phyloP scores from a whole-genome alignment of 345 rosid genomes.

The sweet orange (Citrus sinensis) region DNA sequence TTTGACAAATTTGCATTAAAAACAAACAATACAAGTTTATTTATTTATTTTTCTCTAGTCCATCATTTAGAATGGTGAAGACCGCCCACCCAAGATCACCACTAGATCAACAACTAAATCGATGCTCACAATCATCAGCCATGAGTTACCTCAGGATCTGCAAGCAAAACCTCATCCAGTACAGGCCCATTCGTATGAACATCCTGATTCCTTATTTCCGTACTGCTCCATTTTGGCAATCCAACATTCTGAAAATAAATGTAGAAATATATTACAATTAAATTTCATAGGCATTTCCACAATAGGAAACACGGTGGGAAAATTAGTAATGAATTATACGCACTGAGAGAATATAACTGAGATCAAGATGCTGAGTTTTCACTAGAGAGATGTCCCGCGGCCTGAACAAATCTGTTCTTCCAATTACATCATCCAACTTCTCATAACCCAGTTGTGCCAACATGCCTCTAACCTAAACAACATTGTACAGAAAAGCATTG shows the following conservation, averaged over 20 bases:
- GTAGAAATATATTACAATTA: conserved; percentile 6
- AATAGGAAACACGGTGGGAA: not conserved
- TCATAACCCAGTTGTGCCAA: conserved; percentile 90
- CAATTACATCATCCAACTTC: conserved; percentile 87
- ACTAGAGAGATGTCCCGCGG: conserved; percentile 90
- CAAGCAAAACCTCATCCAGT: conserved; percentile 73
- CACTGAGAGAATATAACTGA: conserved; percentile 72
- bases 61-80: not conserved
- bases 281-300: not conserved
- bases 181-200: conserved; percentile 87
- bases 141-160: conserved; percentile 74
- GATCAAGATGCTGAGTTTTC: conserved; percentile 98
- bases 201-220: conserved; percentile 84
- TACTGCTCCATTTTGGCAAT: conserved; percentile 83
- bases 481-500: conserved; percentile 9
- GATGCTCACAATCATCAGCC: not conserved
- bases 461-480: conserved; percentile 84
- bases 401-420: conserved; percentile 71
- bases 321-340: conserved; percentile 24
- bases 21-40: not conserved
- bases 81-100: not conserved
- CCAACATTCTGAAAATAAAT: conserved; percentile 64
- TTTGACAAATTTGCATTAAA: not conserved
- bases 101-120: not conserved
- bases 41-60: not conserved